phyloP scores from a whole-genome alignment of 108 stramenopile genomes.

The Discostella stelligeroides region DNA sequence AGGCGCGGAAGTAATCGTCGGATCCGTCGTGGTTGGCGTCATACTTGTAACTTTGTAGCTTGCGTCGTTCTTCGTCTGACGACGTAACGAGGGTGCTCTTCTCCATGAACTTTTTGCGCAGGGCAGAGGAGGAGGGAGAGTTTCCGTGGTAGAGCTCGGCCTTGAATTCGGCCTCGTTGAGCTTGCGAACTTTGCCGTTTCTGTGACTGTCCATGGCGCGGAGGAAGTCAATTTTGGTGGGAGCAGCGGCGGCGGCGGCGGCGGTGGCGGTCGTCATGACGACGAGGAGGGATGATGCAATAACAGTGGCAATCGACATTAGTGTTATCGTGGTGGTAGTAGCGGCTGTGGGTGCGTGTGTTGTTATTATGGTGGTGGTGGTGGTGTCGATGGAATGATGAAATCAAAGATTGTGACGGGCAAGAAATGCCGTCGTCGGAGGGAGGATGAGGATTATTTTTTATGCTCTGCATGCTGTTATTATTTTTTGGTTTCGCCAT shows the following conservation, averaged over 20 bases:
- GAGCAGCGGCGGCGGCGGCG: slow-evolving; percentile 13
- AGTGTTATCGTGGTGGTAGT: too few species aligned
- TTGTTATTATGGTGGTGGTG: too few species aligned
- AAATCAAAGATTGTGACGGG: too few species aligned
- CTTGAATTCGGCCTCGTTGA: slow-evolving; percentile 8
- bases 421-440: too few species aligned
- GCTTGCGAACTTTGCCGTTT: not conserved
- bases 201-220: slow-evolving; percentile 8
- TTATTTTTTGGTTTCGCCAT: too few species aligned
- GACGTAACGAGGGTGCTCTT: slow-evolving; percentile 28
- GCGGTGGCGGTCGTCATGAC: not conserved
- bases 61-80: slow-evolving; percentile 15
- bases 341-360: too few species aligned
- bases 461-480: too few species aligned
- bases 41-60: slow-evolving; percentile 11
- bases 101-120: slow-evolving; percentile 18
- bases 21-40: slow-evolving; percentile 15
- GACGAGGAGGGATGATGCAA: slow-evolving; percentile 14
- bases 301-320: not conserved
- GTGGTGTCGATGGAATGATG: too few species aligned
- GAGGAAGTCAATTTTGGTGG: slow-evolving; percentile 21
- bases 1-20: slow-evolving; percentile 28
- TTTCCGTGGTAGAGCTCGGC: slow-evolving; percentile 23
- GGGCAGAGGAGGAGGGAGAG: slow-evolving; percentile 5
- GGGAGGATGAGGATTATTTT: too few species aligned